These are phyloP conservation scores for Cercospora sp. DNA, from an alignment of 2,329 filamentous ascomycete species.

Conservation along the genomic window DNA sequence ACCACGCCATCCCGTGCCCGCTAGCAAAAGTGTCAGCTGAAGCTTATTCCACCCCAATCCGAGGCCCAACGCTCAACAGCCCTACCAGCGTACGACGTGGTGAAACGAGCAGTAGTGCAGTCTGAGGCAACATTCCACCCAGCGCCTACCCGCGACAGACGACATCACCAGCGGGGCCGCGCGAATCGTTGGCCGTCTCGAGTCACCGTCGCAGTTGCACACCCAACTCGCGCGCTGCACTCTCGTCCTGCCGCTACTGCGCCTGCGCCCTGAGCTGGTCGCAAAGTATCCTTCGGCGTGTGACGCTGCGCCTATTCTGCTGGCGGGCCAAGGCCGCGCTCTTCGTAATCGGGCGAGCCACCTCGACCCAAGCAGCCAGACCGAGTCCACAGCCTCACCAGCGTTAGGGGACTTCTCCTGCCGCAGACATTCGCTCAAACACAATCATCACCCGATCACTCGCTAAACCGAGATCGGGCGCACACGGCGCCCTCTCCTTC, in stretches of 20 bases:
- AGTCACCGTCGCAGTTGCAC: background rate
- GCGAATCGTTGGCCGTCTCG: background rate
- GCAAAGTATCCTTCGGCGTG: background rate
- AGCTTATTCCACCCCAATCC: background rate
- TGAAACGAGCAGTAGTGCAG: background rate
- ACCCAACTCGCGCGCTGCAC: background rate
- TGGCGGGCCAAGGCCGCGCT: constrained; percentile 1
- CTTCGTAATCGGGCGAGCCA: background rate
- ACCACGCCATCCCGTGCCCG: background rate
- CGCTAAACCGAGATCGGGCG: constrained; percentile 20
- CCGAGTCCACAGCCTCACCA: background rate
- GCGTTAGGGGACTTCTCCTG: background rate
- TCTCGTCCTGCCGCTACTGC: background rate
- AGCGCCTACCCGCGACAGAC: background rate
- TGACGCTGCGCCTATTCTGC: background rate
- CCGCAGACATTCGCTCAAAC: constrained; percentile 1
- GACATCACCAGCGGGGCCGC: background rate
- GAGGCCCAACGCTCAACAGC: background rate
- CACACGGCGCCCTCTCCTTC: constrained; percentile 29
- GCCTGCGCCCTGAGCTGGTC: background rate
- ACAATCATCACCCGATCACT: background rate
- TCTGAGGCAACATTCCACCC: background rate
- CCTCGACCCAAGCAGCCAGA: background rate
- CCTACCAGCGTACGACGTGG: background rate
- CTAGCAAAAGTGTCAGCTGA: background rate